These are phyloP conservation scores for Cyclanthera cordifolia DNA, from an alignment of 306 rosid genomes.

Conservation along the genomic window DNA sequence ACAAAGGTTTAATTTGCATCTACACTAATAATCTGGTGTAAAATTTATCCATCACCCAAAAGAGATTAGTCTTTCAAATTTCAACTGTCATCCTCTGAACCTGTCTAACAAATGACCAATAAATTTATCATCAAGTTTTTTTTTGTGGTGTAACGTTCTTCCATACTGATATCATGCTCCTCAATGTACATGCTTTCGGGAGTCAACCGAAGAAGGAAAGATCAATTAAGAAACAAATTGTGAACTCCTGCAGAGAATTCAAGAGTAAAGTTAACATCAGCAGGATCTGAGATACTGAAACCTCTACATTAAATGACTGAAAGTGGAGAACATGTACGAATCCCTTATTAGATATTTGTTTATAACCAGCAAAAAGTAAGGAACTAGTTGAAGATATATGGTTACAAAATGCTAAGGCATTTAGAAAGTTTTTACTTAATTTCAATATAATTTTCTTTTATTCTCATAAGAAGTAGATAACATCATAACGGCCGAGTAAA, in stretches of 20 bases:
- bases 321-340: not conserved
- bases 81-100: not conserved
- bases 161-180: not conserved
- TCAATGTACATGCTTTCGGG: not conserved
- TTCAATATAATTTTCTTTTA: too few relatives aligned
- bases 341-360: not conserved
- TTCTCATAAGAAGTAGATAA: not conserved
- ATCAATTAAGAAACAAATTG: not conserved
- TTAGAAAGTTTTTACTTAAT: not conserved
- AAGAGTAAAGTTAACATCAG: not conserved
- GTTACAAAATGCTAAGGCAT: not conserved
- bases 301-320: not conserved
- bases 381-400: not conserved
- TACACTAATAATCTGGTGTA: not conserved
- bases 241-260: not conserved
- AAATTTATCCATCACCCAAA: not conserved
- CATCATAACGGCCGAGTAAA: not conserved
- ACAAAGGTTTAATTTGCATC: not conserved
- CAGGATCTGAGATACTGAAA: not conserved
- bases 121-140: not conserved
- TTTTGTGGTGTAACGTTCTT: not conserved
- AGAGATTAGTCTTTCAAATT: not conserved
- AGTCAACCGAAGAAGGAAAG: not conserved
- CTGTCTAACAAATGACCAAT: not conserved
- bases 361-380: not conserved